Evolutionary conservation across 2,329 filamentous ascomycete genomes (phyloP).

Genomic region (Aotearoamyces nothofagi): DNA sequence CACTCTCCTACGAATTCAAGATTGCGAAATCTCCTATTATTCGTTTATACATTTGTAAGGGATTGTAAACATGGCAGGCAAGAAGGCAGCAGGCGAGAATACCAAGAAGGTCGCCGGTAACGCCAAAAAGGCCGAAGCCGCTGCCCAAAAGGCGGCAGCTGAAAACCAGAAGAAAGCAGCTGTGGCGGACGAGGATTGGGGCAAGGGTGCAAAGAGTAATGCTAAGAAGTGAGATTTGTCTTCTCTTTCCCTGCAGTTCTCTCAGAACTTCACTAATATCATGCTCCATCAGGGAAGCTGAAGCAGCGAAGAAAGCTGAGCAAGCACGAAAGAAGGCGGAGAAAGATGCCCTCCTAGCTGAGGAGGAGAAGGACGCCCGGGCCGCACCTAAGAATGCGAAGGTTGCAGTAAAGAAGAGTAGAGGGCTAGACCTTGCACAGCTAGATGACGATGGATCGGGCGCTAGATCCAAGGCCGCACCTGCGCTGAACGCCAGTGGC

Average conservation of each 20-base stretch:
- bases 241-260: too few relatives aligned
- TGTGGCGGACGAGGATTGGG: conserved; percentile 64
- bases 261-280: conserved; percentile 12
- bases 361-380: conserved; percentile 72
- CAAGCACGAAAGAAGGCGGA: conserved; percentile 83
- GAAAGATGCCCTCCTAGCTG: conserved; percentile 65
- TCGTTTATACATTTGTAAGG: not conserved
- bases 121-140: conserved; percentile 81
- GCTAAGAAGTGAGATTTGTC: conserved; percentile 86
- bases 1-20: not conserved
- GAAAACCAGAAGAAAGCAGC: conserved; percentile 50
- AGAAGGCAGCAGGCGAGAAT: conserved; percentile 59
- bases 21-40: not conserved
- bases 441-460: conserved; percentile 46
- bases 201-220: conserved; percentile 69
- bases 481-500: conserved; percentile 63
- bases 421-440: conserved; percentile 59
- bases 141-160: conserved; percentile 61
- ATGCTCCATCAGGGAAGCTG: conserved; percentile 52
- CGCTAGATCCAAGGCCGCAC: conserved; percentile 22
- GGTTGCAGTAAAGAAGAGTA: conserved; percentile 51
- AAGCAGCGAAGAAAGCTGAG: conserved; percentile 71
- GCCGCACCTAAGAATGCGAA: conserved; percentile 54
- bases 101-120: conserved; percentile 84
- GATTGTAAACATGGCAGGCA: conserved; percentile 44